phyloP scores from a whole-genome alignment of 768 basidiomycete species.

The Mycena latifolia region DNA sequence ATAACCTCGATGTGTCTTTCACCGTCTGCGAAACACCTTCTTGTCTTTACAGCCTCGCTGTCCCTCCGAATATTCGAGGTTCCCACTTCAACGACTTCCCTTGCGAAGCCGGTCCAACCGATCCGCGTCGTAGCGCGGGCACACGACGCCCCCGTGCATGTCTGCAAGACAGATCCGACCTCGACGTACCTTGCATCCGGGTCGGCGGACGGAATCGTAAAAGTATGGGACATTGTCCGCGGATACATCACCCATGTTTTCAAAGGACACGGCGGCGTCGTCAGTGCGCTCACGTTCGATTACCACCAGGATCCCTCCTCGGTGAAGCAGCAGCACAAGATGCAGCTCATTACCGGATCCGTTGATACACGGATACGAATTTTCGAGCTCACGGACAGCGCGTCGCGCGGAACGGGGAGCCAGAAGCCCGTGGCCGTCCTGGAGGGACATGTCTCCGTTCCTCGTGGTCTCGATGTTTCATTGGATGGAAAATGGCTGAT shows the following conservation, averaged over 20 bases:
- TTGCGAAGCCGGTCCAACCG: slow-evolving; percentile 70
- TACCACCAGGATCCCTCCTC: slow-evolving; percentile 74
- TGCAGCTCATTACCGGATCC: slow-evolving; percentile 91
- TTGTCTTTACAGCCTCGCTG: slow-evolving; percentile 85
- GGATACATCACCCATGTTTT: slow-evolving; percentile 95
- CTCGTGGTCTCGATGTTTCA: slow-evolving; percentile 89
- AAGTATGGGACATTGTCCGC: slow-evolving; percentile 92
- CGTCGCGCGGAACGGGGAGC: slow-evolving; percentile 65
- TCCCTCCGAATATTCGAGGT: slow-evolving; percentile 89
- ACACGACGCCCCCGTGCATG: slow-evolving; percentile 95
- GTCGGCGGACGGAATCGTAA: slow-evolving; percentile 95
- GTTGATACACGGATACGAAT: slow-evolving; percentile 94
- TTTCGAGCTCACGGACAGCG: slow-evolving; percentile 84
- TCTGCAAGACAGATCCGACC: slow-evolving; percentile 86
- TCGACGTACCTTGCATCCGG: slow-evolving; percentile 95
- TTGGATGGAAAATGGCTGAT: slow-evolving; percentile 90
- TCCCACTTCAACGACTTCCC: slow-evolving; percentile 59
- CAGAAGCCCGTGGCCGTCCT: slow-evolving; percentile 83
- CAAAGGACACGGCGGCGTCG: slow-evolving; percentile 97
- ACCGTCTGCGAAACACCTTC: slow-evolving; percentile 77
- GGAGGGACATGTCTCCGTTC: slow-evolving; percentile 96
- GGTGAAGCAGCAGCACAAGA: slow-evolving; percentile 60
- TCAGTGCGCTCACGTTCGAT: slow-evolving; percentile 90
- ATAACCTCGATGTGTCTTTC: slow-evolving; percentile 89
- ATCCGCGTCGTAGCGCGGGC: slow-evolving; percentile 83